These are phyloP conservation scores for Cladosporium sp. DNA, from an alignment of 2,329 filamentous ascomycete species.

Conservation along the genomic window DNA sequence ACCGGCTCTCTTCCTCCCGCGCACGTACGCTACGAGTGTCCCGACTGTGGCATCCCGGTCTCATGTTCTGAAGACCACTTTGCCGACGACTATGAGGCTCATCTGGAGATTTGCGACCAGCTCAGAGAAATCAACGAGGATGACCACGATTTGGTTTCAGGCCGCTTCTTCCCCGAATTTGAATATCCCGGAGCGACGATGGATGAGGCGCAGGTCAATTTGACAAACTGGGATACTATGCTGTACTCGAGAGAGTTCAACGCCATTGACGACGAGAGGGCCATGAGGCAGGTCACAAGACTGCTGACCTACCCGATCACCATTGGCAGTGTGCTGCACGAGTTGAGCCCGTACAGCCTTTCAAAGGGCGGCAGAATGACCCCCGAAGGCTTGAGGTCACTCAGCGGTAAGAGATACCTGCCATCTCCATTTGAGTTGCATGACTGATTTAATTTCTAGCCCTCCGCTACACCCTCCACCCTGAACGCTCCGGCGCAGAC, in stretches of 20 bases:
- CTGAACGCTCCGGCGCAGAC: conserved; percentile 72
- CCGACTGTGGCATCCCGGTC: conserved; percentile 89
- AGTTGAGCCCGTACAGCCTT: conserved; percentile 87
- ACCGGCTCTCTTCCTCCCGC: conserved; percentile 61
- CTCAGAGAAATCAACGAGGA: conserved; percentile 94
- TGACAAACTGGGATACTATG: conserved; percentile 98
- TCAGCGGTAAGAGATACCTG: conserved; percentile 75
- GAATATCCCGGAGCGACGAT: conserved; percentile 84
- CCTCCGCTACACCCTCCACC: conserved; percentile 88
- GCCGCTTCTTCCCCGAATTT: conserved; percentile 89
- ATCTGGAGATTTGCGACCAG: conserved; percentile 87
- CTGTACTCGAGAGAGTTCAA: conserved; percentile 88
- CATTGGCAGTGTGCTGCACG: conserved; percentile 84
- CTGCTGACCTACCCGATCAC: conserved; percentile 92
- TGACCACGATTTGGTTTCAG: conserved; percentile 88
- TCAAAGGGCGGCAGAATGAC: conserved; percentile 72
- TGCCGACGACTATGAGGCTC: conserved; percentile 90
- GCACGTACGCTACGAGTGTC: conserved; percentile 90
- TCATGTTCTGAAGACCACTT: conserved; percentile 94
- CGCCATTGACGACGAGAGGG: conserved; percentile 84
- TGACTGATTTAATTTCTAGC: too few species aligned
- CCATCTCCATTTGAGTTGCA: too few species aligned
- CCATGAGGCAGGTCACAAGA: conserved; percentile 87
- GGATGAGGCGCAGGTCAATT: conserved; percentile 88
- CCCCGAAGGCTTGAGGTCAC: conserved; percentile 83